These are phyloP conservation scores for Erythrobasidium hasegawianum DNA, from an alignment of 1,284 basidiomycete species.

Conservation along the genomic window DNA sequence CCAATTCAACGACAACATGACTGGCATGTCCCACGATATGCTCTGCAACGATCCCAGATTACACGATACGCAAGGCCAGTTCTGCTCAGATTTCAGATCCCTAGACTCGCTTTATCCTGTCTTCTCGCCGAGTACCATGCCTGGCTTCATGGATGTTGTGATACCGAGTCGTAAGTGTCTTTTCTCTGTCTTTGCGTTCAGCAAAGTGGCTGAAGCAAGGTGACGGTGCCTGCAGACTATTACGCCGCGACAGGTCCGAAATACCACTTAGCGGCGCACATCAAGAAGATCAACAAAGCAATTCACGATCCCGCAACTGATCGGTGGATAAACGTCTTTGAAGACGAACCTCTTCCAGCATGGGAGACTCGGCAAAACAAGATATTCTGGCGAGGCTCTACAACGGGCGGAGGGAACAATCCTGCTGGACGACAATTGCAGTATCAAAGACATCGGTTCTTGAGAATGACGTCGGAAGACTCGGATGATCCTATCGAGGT, in stretches of 20 bases:
- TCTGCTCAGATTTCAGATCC: conserved; percentile 90
- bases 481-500: background rate
- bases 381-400: conserved; percentile 70
- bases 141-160: conserved; percentile 79
- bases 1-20: conserved; percentile 24
- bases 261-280: conserved; percentile 46
- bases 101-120: conserved; percentile 80
- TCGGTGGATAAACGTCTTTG: conserved; percentile 70
- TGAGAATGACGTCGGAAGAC: conserved; percentile 22
- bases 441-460: conserved; percentile 33
- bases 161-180: conserved; percentile 95
- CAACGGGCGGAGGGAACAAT: conserved; percentile 35
- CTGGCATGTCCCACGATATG: conserved; percentile 22
- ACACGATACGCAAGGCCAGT: conserved; percentile 79
- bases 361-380: conserved; percentile 38
- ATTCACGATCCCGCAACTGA: conserved; percentile 82
- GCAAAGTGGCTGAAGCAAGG: conserved; percentile 66
- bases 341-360: conserved; percentile 57
- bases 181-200: conserved; percentile 73
- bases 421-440: conserved; percentile 29
- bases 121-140: conserved; percentile 77
- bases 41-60: conserved; percentile 72
- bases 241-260: conserved; percentile 61
- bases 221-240: no score
- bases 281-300: conserved; percentile 67